phyloP scores from a whole-genome alignment of 2,329 filamentous ascomycete species.

The Aspergillus pseudoviridinutans region DNA sequence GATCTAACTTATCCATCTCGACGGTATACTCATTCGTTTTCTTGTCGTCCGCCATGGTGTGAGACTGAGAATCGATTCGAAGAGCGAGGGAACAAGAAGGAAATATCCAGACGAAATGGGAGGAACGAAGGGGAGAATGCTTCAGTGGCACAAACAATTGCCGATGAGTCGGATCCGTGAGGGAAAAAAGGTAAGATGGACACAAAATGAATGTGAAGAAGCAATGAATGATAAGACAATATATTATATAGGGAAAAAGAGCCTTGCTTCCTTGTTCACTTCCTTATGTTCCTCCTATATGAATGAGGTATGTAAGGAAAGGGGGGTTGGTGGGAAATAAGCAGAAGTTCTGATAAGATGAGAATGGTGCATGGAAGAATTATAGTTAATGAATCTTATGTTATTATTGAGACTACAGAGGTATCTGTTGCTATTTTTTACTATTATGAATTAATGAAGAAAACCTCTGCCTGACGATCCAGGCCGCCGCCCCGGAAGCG shows the following conservation, averaged over 20 bases:
- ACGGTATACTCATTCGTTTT: conserved; percentile 73
- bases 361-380: background rate
- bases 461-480: background rate
- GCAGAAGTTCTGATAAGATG: background rate
- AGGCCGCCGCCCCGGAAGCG: background rate
- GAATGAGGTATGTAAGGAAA: background rate
- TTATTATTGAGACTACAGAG: background rate
- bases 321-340: background rate
- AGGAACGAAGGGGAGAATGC: conserved; percentile 1
- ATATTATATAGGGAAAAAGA: background rate
- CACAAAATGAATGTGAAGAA: background rate
- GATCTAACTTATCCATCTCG: conserved; percentile 61
- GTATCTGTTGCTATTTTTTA: background rate
- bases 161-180: background rate
- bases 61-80: background rate
- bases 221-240: background rate
- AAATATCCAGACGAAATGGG: background rate
- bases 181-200: background rate
- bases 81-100: background rate
- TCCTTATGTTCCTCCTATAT: background rate
- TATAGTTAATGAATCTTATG: background rate
- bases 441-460: background rate
- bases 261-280: background rate
- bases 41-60: conserved; percentile 80
- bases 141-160: background rate